phyloP scores from a whole-genome alignment of 208 protist species.

The Trichomonas gallinae region DNA sequence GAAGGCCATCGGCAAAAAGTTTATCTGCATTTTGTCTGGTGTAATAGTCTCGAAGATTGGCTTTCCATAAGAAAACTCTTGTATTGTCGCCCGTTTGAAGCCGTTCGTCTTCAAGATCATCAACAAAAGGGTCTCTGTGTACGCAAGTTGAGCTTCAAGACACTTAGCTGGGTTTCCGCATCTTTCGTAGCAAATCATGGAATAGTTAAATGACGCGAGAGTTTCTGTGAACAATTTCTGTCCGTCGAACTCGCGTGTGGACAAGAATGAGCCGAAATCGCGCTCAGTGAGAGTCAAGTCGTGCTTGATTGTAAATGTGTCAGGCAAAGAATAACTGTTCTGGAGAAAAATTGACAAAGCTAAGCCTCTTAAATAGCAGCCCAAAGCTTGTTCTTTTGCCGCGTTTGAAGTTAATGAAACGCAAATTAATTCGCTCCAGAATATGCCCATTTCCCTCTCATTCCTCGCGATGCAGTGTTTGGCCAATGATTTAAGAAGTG shows the following conservation, averaged over 20 bases:
- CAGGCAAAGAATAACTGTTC: neutral
- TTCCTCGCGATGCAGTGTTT: neutral
- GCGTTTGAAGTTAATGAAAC: neutral
- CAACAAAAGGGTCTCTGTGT: neutral
- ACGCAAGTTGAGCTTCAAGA: neutral
- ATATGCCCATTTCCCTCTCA: neutral
- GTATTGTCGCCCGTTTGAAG: neutral
- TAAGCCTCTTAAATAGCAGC: neutral
- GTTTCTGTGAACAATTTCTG: neutral
- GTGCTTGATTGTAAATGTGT: neutral
- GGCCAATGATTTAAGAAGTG: neutral
- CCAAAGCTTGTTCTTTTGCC: neutral
- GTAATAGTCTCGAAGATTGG: neutral
- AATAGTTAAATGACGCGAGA: neutral
- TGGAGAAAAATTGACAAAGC: neutral
- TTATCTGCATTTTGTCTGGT: neutral
- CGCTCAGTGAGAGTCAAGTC: neutral
- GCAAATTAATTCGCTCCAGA: neutral
- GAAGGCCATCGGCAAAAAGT: neutral
- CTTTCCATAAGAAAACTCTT: neutral
- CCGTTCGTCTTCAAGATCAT: neutral
- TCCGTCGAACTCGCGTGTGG: neutral
- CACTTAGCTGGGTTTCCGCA: neutral
- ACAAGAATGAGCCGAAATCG: neutral
- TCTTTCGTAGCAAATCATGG: neutral